These are phyloP conservation scores for Celoporthe dispersa DNA, from an alignment of 2,329 filamentous ascomycete genomes.

Conservation along the genomic window DNA sequence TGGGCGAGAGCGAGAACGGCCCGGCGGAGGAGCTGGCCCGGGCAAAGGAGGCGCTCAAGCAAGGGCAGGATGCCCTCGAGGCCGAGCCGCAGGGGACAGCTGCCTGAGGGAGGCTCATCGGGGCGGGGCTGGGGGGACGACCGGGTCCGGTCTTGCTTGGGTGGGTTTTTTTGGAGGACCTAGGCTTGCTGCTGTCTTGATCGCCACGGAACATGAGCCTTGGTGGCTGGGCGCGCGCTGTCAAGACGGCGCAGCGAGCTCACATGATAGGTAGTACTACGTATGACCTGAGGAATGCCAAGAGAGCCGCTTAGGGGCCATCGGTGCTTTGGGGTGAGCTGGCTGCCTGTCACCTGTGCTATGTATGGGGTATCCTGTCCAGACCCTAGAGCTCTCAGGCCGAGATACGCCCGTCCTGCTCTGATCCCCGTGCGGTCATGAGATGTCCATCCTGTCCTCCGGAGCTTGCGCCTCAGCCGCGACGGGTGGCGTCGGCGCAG, in stretches of 20 bases:
- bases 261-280: neutral
- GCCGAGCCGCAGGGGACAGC: conserved; percentile 34
- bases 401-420: neutral
- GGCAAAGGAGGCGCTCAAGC: conserved; percentile 58
- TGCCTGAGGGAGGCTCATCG: neutral
- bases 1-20: conserved; percentile 51
- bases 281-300: too few species aligned
- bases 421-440: conserved; percentile 31
- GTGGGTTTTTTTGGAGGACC: neutral
- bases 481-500: conserved; percentile 54
- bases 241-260: neutral
- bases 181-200: too few species aligned
- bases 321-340: neutral
- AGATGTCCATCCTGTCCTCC: conserved; percentile 71
- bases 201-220: too few species aligned
- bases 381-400: conserved; percentile 6
- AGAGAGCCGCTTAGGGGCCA: neutral
- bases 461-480: conserved; percentile 53
- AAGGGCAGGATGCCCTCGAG: conserved; percentile 50
- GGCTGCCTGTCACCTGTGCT: neutral
- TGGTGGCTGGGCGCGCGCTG: too few species aligned
- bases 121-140: too few species aligned
- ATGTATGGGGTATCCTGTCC: conserved; percentile 27
- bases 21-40: conserved; percentile 56
- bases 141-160: too few species aligned